Base-by-base conservation (phyloP, 1,139 yeast species). In the Sugiyamaella pinicola region DNA sequence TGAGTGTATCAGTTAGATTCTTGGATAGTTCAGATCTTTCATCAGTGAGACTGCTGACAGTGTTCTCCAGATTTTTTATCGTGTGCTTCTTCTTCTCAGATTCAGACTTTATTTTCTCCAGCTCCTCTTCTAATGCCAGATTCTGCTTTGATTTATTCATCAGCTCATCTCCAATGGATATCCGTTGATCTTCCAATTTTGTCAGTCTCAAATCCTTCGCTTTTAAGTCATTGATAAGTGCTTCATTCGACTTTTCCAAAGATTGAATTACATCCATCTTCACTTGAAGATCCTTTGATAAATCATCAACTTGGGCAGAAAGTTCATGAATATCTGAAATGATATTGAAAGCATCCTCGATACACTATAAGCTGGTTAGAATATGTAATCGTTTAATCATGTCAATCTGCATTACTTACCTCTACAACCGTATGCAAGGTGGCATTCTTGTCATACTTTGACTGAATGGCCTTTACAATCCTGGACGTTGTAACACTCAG, bases 291-390 rank as follows among this genome's bases (percentile, higher is more conserved):
- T 43, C 45, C 18, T 19, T 39, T 21, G 53, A 43, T 5, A 52
- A 28, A 24, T 47, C 55, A 15, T 43, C 49, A 17, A 52, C 37
- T 10, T 37, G 43, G 4, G 31, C 17, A 9, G 55, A 49, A 19
- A 52, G 26, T 4, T 48, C 46, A 12, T 33, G 41, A n/a, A 52
- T 39, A 17, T 48, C 55, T 4, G 52, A 40, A 18, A 47, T 35
- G 24, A 48, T 38, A n/a, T 41, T 28, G 9, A 48, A 39, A 6
- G 49, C 52, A 24, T 49, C 40, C 3, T 41, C 46, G 18, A 51
- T 43, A 31, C 47, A 51, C 52, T 52, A 22, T 10, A 39, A 15
- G 24, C 15, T 38, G 10, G 48, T 37, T 41, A 48, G 52, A 13
- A 34, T 4, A 24, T 19, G 18, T 21, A 43, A n/a, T n/a, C n/a